A percentile compares a stretch with the other conserved stretches of the same genome.
phyloP scores from a whole-genome alignment of 2,329 filamentous ascomycete genomes.

The Rhynchosporium agropyri region DNA sequence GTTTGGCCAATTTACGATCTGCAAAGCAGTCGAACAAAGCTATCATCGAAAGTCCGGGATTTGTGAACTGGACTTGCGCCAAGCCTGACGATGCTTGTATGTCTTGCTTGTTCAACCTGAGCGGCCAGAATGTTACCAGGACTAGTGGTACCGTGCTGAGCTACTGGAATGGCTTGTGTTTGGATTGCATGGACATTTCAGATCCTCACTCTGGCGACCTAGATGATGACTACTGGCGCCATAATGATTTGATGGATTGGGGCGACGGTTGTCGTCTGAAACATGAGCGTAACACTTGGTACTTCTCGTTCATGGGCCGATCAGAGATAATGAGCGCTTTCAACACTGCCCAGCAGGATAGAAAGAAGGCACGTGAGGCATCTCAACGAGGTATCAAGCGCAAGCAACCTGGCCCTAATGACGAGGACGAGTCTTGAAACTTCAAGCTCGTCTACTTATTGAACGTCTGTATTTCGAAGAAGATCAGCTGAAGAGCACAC shows the following conservation, averaged over 20 bases:
- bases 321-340: background rate
- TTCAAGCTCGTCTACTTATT: too few species aligned
- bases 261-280: conserved; percentile 19
- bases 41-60: background rate
- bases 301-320: conserved; percentile 22
- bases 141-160: background rate
- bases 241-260: conserved; percentile 10
- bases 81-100: conserved; percentile 6
- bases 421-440: too few species aligned
- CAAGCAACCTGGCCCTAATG: too few species aligned
- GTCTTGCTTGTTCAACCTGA: background rate
- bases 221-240: background rate
- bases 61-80: conserved; percentile 15
- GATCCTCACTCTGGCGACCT: background rate
- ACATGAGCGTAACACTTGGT: conserved; percentile 28
- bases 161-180: conserved; percentile 28
- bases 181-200: conserved; percentile 27
- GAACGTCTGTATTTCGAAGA: too few species aligned
- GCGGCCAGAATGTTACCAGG: background rate
- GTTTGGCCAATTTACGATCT: conserved; percentile 24
- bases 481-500: too few species aligned
- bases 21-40: conserved; percentile 1
- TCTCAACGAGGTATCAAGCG: too few species aligned
- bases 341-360: background rate
- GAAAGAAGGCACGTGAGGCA: background rate